Evolutionary conservation across 75 land plant species (phyloP), one percentile per base, ranked within the genome.

Genomic region (Picea sitchensis): DNA sequence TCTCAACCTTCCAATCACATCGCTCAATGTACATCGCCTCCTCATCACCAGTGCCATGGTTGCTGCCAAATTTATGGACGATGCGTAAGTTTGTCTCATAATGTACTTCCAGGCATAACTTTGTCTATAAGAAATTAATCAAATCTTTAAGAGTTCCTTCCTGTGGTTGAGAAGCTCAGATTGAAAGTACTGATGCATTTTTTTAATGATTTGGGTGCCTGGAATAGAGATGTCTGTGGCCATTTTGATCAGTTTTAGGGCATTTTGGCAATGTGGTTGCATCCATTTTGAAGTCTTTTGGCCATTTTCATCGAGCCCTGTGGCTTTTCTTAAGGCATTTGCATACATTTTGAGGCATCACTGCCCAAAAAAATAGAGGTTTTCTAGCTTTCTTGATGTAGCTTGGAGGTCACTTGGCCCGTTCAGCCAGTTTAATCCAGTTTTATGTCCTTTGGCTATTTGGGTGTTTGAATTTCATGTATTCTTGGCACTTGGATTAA

Each of bases 41-140:
- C 84, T 84, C 78, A 84, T 84, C 84, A 84, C 85, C 74, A 81
- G 84, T 77, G 84, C 82, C 80, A 84, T 84, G 85, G 78, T 84
- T 32, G 85, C 85, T 17, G 85, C 85, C 6, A 84, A 84, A 72
- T 84, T 84, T 59, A 44, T 84, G 41, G 85, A 84, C 76, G 85
- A 84, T 65, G 72, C 59, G 85, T 84, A 76, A 80, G 83, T 57
- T 23, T 31, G 30, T 51, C 56, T 51, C 9, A 9, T 9, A 51
- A 51, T 51, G 12, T 51, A 11, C 56, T 51, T 11, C 11, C 11
- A 9, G 56, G 11, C 56, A 51, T 9, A 51, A 51, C 56, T 51
- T 41, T 51, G 56, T 51, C 56, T 47, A 47, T 5, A 47, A 47
- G 51, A 47, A 5, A 6, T 47, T 7, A 47, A 47, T 47, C 51